Conservation (phyloP, 768 basidiomycete species). For the Trametes coccinea region DNA sequence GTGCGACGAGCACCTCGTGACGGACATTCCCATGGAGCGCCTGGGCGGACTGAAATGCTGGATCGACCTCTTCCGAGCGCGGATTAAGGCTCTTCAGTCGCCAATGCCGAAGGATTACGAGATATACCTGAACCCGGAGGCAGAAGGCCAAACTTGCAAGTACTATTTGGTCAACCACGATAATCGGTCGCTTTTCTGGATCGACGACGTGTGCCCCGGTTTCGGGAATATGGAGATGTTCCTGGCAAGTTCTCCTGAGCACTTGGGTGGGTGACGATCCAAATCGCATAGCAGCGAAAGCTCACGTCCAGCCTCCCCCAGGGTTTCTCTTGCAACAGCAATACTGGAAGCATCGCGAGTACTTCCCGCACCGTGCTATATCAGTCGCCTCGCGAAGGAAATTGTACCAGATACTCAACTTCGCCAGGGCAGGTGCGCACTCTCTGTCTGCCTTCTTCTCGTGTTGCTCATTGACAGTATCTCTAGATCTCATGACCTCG, state of each 20-base stretch:
- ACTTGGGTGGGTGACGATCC: constrained; percentile 14
- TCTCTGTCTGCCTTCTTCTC: background rate
- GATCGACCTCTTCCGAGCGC: background rate
- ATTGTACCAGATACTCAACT: constrained; percentile 23
- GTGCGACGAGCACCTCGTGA: constrained; percentile 3
- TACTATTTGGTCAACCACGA: constrained; percentile 29
- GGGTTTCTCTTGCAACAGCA: constrained; percentile 26
- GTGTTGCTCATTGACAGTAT: background rate
- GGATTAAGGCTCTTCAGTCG: background rate
- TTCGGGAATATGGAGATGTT: background rate
- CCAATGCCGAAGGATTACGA: constrained; percentile 16
- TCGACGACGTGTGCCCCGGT: constrained; percentile 18
- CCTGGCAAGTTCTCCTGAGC: constrained; percentile 1
- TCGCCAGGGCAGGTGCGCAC: constrained; percentile 26
- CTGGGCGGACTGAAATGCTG: background rate
- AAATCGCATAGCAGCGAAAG: too few species aligned
- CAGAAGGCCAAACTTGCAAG: constrained; percentile 8
- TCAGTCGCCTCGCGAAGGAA: constrained; percentile 6
- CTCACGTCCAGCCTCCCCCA: background rate
- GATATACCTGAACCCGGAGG: constrained; percentile 15
- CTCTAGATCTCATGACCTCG: constrained; percentile 30
- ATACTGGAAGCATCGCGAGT: constrained; percentile 33
- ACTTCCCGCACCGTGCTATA: constrained; percentile 28
- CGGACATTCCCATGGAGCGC: constrained; percentile 10
- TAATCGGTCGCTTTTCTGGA: constrained; percentile 26